phyloP scores from a whole-genome alignment of 169 alveolate species.

The Cryptosporidium meleagridis region DNA sequence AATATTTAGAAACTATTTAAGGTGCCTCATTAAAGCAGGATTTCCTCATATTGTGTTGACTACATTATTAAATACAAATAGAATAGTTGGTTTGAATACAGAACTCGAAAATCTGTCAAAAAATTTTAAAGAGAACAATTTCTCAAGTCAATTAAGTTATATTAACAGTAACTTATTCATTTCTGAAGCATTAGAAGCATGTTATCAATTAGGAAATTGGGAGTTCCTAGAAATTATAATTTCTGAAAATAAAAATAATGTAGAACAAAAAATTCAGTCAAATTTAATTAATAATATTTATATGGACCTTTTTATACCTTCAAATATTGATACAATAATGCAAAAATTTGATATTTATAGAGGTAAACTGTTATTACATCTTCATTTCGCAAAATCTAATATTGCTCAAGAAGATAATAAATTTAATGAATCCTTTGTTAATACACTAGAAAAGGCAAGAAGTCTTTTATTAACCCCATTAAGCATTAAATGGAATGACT shows the following conservation, averaged over 20 bases:
- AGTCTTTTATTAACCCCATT: conserved; percentile 19
- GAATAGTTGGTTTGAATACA: background rate
- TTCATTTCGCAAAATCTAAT: conserved; percentile 1
- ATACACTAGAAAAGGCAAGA: conserved; percentile 53
- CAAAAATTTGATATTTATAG: conserved; percentile 55
- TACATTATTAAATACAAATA: background rate
- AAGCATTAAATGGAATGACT: conserved; percentile 43
- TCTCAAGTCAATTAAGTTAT: background rate
- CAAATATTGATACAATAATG: conserved; percentile 39
- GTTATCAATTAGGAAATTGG: conserved; percentile 63
- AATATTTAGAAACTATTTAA: conserved; percentile 24
- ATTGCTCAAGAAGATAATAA: background rate
- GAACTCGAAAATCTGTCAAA: background rate
- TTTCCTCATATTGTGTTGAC: conserved; percentile 40
- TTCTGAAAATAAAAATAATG: conserved; percentile 11
- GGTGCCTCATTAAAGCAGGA: conserved; percentile 63
- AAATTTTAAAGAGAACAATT: background rate
- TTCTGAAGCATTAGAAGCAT: conserved; percentile 70
- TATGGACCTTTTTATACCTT: conserved; percentile 54
- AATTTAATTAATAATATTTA: conserved; percentile 7
- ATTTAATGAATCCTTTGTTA: conserved; percentile 31
- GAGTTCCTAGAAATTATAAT: conserved; percentile 9
- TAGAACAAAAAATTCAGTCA: background rate
- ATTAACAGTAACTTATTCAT: background rate
- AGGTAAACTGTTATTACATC: conserved; percentile 53